Evolutionary conservation across 179 eudicot species (phyloP), one percentile per base, ranked within the genome.

Genomic region (Corrigiola litoralis): DNA sequence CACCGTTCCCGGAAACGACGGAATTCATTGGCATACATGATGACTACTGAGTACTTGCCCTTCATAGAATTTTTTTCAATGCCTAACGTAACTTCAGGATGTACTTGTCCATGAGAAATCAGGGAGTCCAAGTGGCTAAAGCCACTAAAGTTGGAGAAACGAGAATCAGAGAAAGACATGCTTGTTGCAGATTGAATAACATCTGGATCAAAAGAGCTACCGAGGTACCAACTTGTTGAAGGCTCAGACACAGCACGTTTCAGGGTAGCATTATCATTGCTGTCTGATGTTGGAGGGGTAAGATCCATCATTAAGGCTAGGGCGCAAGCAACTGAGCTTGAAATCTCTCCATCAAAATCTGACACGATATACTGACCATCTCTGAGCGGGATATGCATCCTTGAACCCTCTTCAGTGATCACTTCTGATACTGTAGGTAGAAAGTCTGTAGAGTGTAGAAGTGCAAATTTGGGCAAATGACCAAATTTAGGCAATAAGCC

Each of bases 261-360:
- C 25, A 81, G 62, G 68, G 56, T 67, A 52, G 25, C 14, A 65
- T 78, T 82, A 18, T 84, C 87, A 24, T 57, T 62, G 33, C 54
- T 52, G 56, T 68, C 74, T 47, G 75, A 76, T 1, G 59, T 31
- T 1, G 52, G 52, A 65, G 62, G 58, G 24, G 77, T 38, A 21
- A 28, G 20, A 61, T 81, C 84, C 52, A 82, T 75, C 72, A 84
- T 48, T 47, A 78, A 53, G 24, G 94, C 85, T 54, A 94, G 57
- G 45, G 89, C 95, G 72, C 97, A 94, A 37, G 99, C 92, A 51
- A 90, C 77, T 40, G 81, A 81, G 77, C 96, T 94, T 17, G 99
- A 94, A 48, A 84, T 76, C 78, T 94, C 99, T 71, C 86, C 87
- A 58, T 87, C 99, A 66, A 81, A 83, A 56, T 85, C 97, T 0